Base-by-base conservation (phyloP, 495 filamentous ascomycete genomes). In the Tetracladium setigerum region DNA sequence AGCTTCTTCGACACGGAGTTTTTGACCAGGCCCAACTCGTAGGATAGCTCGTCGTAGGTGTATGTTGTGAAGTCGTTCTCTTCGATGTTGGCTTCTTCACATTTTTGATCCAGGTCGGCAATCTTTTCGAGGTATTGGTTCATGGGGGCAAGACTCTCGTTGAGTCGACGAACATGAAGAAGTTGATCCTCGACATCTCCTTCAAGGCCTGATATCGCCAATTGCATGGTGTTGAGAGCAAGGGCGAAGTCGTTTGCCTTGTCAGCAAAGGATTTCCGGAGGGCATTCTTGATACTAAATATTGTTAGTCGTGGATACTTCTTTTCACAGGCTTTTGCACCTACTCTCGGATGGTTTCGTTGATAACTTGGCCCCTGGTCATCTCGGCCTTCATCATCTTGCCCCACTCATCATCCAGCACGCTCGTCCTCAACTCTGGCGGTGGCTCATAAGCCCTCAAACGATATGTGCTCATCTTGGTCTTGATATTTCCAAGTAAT, bases 21-120 rank as follows among this genome's bases (percentile, higher is more conserved):
- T 49, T 86, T 87, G 24, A 96, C 92, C 4, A 98, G 75, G 5
- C 86, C 86, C 32, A 96, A 74, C 62, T 98, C 92, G 72, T 98
- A 98, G 38, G 80, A 81, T 15, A 98, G 77, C 62, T 98, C 92
- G 61, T 98, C 92, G 58, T 95, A 87, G 10, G 89, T 94, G 67
- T 95, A 96, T 2, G 91, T 95, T 5, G 92, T 98, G 67, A 91
- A 95, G 65, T 98, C 92, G 64, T 98, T 98, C 61, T 98, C 92
- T 64, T 98, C 92, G 38, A 96, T 95, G 63, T 97, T 97, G 37
- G 92, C 92, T 70, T 98, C 90, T 35, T 80, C 79, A 62, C 94
- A 97, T 65, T 95, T 88, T 54, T 78, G 76, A 56, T 94, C 89
- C 22, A 95, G 71, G 10, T 77, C 80, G 4, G 78, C 84, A 54